Base-by-base conservation (phyloP, 768 basidiomycete species). In the Sarcomyxa edulis region DNA sequence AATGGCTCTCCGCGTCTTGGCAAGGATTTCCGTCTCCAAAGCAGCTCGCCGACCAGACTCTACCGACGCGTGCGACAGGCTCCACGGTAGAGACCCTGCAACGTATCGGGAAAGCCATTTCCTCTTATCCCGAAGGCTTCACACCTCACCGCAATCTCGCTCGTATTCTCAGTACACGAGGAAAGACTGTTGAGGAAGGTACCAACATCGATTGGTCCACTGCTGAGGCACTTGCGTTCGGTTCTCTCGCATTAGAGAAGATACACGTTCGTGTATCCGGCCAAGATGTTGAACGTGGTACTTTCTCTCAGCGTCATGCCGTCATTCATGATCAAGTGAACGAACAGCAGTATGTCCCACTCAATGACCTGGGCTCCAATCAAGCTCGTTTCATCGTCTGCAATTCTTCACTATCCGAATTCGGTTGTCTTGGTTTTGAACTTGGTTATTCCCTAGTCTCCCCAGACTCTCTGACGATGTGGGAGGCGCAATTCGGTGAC, bases 401-500 rank as follows among this genome's bases (percentile, higher is more conserved):
- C 70, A 99, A 98, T 72, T 98, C 96, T 6, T 91, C 90, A 5
- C 72, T 99, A 14, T 97, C 95, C 29, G 96, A 99, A 61, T 99
- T 68, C 55, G 96, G 95, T 46, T 70, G 82, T 3, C 86, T 99
- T 43, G 95, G 95, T 27, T 99, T 98, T 61, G 95, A 99, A 61
- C 81, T 99, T 21, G 95, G 95, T 7, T 99, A 99, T 64, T 99
- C 96, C 5, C 82, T 98, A 47, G 96, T 98, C 38, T 95, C 92
- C 10, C 96, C 95, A 14, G 81, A 91, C 54, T 71, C 81, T 19
- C 72, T 99, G 47, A 91, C 91, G 11, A 83, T 99, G 54, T 99
- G 95, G 96, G 96, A 98, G 60, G 96, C 95, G 11, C 95, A 98
- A 60, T 94, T 98, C 53, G 95, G 95, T 57, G 95, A 97, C 64